Percentiles rank a stretch among this genome's conserved stretches.
Evolutionary conservation across 164 flowering plant genomes (phyloP).

Genomic region (Houttuynia cordata): DNA sequence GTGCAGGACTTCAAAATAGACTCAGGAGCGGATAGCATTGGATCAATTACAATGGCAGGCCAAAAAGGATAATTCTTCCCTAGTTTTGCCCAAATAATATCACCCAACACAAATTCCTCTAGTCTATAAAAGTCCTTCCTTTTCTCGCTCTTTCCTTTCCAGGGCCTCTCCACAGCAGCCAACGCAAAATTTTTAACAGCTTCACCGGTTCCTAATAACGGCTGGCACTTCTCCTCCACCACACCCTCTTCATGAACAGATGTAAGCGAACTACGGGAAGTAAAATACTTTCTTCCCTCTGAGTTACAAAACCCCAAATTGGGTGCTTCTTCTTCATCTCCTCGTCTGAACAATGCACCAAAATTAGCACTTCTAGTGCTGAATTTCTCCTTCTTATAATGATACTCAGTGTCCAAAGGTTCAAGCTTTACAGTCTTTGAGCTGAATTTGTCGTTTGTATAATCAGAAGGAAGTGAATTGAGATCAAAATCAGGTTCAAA

Average conservation of each 20-base stretch:
- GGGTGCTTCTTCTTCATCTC: slow-evolving; percentile 7
- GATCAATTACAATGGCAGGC: slow-evolving; percentile 97
- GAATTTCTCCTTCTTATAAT: slow-evolving; percentile 14
- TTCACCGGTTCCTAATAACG: slow-evolving; percentile 10
- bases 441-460: slow-evolving; percentile 19
- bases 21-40: slow-evolving; percentile 71
- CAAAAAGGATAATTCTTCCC: slow-evolving; percentile 71
- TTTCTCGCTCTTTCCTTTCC: slow-evolving; percentile 23
- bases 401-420: slow-evolving; percentile 7
- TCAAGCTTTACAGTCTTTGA: slow-evolving; percentile 14
- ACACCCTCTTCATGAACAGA: slow-evolving; percentile 25
- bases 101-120: slow-evolving; percentile 62
- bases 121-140: slow-evolving; percentile 33
- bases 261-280: slow-evolving; percentile 30
- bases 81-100: slow-evolving; percentile 88
- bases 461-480: slow-evolving; percentile 13
- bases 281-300: slow-evolving; percentile 27
- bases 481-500: slow-evolving; percentile 18
- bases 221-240: slow-evolving; percentile 17
- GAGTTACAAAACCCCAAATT: slow-evolving; percentile 4
- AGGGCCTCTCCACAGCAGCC: slow-evolving; percentile 4
- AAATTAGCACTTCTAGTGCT: slow-evolving; percentile 11
- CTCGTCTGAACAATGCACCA: slow-evolving; percentile 25
- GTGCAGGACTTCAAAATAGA: slow-evolving; percentile 56
- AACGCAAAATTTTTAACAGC: slow-evolving; percentile 5